These are phyloP conservation scores for Kandelia obovata DNA, from an alignment of 345 rosid species.

Conservation along the genomic window DNA sequence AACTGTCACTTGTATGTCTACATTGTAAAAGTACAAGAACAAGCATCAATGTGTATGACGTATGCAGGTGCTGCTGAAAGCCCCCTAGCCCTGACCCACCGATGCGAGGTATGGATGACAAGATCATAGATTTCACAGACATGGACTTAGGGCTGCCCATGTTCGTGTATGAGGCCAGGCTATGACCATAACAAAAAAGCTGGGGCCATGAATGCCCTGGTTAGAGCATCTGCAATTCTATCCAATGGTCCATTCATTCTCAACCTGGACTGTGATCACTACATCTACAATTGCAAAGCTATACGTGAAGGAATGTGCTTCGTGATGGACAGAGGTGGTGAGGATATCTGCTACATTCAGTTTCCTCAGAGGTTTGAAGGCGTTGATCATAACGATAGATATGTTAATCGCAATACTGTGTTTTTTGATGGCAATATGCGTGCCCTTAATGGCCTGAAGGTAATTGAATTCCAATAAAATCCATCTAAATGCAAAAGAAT, in stretches of 20 bases:
- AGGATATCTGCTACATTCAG: no score
- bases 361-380: no score
- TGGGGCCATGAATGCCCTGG: no score
- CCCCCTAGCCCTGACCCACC: conserved; percentile 80
- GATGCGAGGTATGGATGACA: conserved; percentile 51
- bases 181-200: no score
- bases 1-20: background rate
- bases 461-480: conserved; percentile 3
- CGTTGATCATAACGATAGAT: conserved; percentile 88
- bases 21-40: background rate
- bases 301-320: no score
- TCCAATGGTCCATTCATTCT: no score
- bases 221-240: no score
- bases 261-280: no score
- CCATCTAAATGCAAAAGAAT: no score
- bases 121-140: conserved; percentile 64
- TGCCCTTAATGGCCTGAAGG: conserved; percentile 94
- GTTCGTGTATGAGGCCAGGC: conserved; percentile 54
- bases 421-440: conserved; percentile 95
- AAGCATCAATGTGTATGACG: background rate
- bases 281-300: no score
- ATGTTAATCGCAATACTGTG: conserved; percentile 90
- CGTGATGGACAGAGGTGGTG: no score
- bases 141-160: conserved; percentile 77
- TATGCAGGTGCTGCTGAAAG: conserved; percentile 69